Evolutionary conservation across 139 green algal species (phyloP).

Genomic region (Picochlorum sp.): DNA sequence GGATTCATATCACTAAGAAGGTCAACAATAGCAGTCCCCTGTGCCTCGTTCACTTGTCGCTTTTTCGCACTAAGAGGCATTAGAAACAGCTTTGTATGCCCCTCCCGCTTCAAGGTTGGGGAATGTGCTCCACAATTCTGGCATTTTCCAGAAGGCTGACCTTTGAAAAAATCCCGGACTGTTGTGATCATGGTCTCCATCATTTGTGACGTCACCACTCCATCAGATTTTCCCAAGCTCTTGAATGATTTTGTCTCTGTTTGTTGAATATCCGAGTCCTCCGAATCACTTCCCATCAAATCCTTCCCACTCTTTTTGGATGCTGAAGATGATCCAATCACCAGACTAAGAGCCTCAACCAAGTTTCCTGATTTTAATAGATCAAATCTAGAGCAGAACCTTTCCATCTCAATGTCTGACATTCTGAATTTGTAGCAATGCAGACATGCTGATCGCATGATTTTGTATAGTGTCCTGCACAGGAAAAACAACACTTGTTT

Average conservation of each 20-base stretch:
- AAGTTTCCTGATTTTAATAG: constrained; percentile 43
- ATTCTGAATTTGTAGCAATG: constrained; percentile 87
- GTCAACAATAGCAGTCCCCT: constrained; percentile 29
- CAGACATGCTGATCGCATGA: constrained; percentile 77
- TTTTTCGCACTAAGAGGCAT: constrained; percentile 42
- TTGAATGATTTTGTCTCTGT: too few relatives aligned
- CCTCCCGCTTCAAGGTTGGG: constrained; percentile 47
- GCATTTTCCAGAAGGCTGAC: constrained; percentile 54
- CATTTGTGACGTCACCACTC: constrained; percentile 19
- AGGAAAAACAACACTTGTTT: constrained; percentile 27
- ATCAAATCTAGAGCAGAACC: constrained; percentile 20
- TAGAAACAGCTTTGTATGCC: constrained; percentile 55
- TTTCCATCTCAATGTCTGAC: constrained; percentile 44
- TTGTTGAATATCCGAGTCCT: too few relatives aligned
- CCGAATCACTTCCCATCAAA: neutral
- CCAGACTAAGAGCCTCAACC: constrained; percentile 29
- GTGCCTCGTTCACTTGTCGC: constrained; percentile 31
- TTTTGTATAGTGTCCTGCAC: constrained; percentile 61
- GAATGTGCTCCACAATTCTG: constrained; percentile 68
- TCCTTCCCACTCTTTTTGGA: constrained; percentile 24
- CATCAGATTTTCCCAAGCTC: too few relatives aligned
- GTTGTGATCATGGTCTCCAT: constrained; percentile 51
- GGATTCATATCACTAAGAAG: constrained; percentile 23
- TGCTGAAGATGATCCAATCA: constrained; percentile 17
- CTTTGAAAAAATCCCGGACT: constrained; percentile 61